Evolutionary conservation across 2,329 filamentous ascomycete species (phyloP), one percentile per base, ranked within the genome.

Genomic region (Scopulariopsis brevicaulis): DNA sequence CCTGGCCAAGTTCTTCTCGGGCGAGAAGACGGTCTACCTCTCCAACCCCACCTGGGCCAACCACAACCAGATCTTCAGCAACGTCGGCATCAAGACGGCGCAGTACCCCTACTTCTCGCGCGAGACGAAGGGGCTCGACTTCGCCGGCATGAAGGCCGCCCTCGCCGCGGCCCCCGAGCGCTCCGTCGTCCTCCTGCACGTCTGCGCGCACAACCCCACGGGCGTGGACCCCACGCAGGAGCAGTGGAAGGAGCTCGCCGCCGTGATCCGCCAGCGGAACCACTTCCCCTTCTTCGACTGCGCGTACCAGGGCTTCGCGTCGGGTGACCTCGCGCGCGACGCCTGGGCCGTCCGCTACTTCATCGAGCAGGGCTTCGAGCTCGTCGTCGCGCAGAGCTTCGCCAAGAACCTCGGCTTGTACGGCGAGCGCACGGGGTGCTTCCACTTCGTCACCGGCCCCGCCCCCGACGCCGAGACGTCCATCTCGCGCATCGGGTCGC

Each of bases 271-370:
- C 66, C 73, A 83, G 67, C 90, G 87, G 74, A 83, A 83, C 62
- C 93, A 95, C 73, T 96, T 99, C 77, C 93, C 94, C 66, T 97
- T 99, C 83, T 97, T 99, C 75, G 94, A 99, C 78, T 90, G 84
- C 63, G 94, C 94, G 59, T 99, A 99, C 78, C 94, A 97, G 74
- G 93, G 94, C 59, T 99, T 99, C 70, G 94, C 94, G 3, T 96
- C 94, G 1, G 94, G 94, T 60, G 86, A 95, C 70, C 82, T 97
- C 22, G 79, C 81, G 65, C 83, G 85, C 60, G 94, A 99, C 71
- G 90, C 89, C 63, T 91, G 87, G 78, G 90, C 94, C n/a, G 86
- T 99, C 65, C 88, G 90, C 64, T 89, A 96, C 80, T 99, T 99
- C 69, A 79, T 96, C 66, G 86, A 93, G 68, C 86, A 95, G 71